A percentile compares a stretch with the other conserved stretches of the same genome.
Conservation (phyloP, 2,329 filamentous ascomycete genomes). For the Neopestalotiopsis clavispora region DNA sequence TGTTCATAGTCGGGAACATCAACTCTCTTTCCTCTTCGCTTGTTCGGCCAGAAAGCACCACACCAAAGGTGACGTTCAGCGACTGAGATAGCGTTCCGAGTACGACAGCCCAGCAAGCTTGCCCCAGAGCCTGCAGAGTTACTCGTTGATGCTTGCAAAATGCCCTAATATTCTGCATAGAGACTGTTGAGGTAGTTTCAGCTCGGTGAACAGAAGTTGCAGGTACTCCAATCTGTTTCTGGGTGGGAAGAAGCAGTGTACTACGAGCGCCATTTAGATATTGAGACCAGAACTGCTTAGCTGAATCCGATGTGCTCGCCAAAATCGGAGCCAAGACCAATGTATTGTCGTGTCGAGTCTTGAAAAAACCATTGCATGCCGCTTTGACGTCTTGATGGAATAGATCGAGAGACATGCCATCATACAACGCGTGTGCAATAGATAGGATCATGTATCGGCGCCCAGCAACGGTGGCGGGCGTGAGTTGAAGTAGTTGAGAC, state of each 20-base stretch:
- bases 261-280: constrained; percentile 60
- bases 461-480: constrained; percentile 40
- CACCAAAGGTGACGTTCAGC: constrained; percentile 81
- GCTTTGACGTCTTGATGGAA: constrained; percentile 72
- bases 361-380: constrained; percentile 60
- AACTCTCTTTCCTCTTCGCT: constrained; percentile 69
- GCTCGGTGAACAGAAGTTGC: constrained; percentile 39
- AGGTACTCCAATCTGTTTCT: background rate
- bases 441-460: constrained; percentile 64
- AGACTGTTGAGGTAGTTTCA: constrained; percentile 50
- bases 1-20: constrained; percentile 93
- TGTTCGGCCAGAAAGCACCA: constrained; percentile 85
- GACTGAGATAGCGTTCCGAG: constrained; percentile 66
- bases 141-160: constrained; percentile 72
- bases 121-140: constrained; percentile 78
- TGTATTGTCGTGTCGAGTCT: constrained; percentile 52
- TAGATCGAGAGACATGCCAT: constrained; percentile 81
- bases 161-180: constrained; percentile 45
- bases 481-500: constrained; percentile 54
- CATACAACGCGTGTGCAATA: constrained; percentile 86
- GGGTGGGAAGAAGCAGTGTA: constrained; percentile 35
- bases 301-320: constrained; percentile 44
- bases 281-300: constrained; percentile 71
- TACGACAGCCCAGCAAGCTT: constrained; percentile 76
- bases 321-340: constrained; percentile 60